A percentile compares a stretch with the other conserved stretches of the same genome.
These are phyloP conservation scores for Pythium volutum DNA, from an alignment of 352 stramenopile species.

Conservation along the genomic window DNA sequence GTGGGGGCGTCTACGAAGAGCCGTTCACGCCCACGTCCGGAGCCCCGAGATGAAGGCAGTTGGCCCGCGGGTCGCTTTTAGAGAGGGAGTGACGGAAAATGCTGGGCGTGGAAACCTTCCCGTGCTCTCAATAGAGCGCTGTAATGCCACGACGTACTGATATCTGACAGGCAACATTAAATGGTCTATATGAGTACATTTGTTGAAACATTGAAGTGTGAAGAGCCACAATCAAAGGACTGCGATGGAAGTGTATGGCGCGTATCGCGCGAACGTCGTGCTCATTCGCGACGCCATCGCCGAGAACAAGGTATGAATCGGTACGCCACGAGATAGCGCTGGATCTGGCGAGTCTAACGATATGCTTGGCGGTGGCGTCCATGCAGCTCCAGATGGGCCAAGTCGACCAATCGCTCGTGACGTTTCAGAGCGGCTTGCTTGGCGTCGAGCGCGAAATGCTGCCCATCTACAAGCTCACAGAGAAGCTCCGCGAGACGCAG, in stretches of 20 bases:
- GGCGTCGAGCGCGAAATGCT: constrained; percentile 80
- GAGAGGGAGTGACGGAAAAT: background rate
- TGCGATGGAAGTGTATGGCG: constrained; percentile 55
- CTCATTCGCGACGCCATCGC: constrained; percentile 58
- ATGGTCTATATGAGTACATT: constrained; percentile 8
- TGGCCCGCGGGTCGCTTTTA: background rate
- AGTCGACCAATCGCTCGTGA: constrained; percentile 50
- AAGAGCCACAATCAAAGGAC: background rate
- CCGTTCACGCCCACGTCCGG: background rate
- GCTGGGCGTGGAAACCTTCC: background rate
- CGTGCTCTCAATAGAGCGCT: constrained; percentile 22
- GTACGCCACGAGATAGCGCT: background rate
- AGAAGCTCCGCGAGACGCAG: constrained; percentile 74
- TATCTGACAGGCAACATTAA: background rate
- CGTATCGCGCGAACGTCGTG: constrained; percentile 46
- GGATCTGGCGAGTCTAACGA: constrained; percentile 3
- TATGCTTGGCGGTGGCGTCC: constrained; percentile 2
- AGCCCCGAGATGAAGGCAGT: background rate
- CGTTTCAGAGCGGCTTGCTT: constrained; percentile 61
- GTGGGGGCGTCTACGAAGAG: background rate
- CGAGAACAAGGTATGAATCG: constrained; percentile 50
- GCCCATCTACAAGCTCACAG: constrained; percentile 82
- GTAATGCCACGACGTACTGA: background rate
- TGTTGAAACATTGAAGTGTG: constrained; percentile 5
- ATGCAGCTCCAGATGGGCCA: constrained; percentile 57